Base-by-base conservation (phyloP, 768 basidiomycete species). In the Auriculariales sp. region DNA sequence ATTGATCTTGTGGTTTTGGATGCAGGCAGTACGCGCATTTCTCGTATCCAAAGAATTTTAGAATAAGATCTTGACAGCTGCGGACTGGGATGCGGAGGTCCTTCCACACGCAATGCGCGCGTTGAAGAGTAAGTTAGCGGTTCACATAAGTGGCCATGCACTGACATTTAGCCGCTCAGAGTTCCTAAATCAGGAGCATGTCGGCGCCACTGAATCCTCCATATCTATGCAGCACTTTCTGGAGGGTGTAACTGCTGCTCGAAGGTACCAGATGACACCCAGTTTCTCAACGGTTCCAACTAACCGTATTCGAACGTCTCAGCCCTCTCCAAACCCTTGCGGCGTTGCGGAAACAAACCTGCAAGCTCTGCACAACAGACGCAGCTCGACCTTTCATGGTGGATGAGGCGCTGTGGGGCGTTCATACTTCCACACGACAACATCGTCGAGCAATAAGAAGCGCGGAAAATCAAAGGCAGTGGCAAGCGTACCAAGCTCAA, bases 21-120 rank as follows among this genome's bases (percentile, higher is more conserved):
- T 52, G 55, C n/a, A n/a, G n/a, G n/a, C n/a, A n/a, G n/a, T n/a
- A n/a, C n/a, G n/a, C n/a, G n/a, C n/a, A n/a, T n/a, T n/a, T n/a
- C n/a, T n/a, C n/a, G n/a, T n/a, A n/a, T n/a, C n/a, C n/a, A n/a
- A n/a, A n/a, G n/a, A n/a, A n/a, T n/a, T n/a, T n/a, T n/a, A n/a
- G n/a, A n/a, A 65, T 67, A 5, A 70, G 57, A 53, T 70, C 60
- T 55, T 66, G 58, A 66, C 79, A 83, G 61, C 61, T 87, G 28
- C 66, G 84, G 27, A 79, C 89, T 59, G 84, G 87, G 3, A 78
- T 79, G 46, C 70, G 84, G 78, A 52, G 56, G 69, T 58, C 59
- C 17, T 15, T 48, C 36, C 28, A 58, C 61, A 27, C 48, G 53
- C 44, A 28, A 35, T 35, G 9, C 14, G 5, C 19, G 4, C 25